Evolutionary conservation across 139 green algal species (phyloP).

Genomic region (Picochlorum sp.): DNA sequence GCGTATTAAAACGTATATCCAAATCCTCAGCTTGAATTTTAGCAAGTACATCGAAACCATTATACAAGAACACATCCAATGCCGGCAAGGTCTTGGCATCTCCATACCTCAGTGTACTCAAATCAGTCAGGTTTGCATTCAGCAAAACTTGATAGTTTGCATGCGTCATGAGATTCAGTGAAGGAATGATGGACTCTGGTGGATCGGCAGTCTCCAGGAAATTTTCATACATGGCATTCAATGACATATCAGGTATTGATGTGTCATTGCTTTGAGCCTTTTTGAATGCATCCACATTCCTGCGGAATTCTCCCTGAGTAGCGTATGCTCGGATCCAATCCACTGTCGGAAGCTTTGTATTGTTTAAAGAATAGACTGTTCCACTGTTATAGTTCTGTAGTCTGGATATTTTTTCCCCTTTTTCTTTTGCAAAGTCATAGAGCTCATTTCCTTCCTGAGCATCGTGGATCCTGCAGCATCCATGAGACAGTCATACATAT

Average conservation of each 20-base stretch:
- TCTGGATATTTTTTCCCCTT: not conserved
- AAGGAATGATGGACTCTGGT: not conserved
- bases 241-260: not conserved
- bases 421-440: constrained; percentile 9
- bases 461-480: constrained; percentile 22
- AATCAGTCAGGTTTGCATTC: constrained; percentile 26
- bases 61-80: constrained; percentile 33
- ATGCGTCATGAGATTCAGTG: constrained; percentile 14
- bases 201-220: not conserved
- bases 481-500: no score
- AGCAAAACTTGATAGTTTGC: constrained; percentile 27
- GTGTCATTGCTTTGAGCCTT: not conserved
- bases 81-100: constrained; percentile 32
- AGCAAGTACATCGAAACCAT: constrained; percentile 26
- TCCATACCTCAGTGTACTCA: constrained; percentile 18
- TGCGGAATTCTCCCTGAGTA: not conserved
- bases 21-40: constrained; percentile 27
- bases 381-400: constrained; percentile 1
- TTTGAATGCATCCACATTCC: not conserved
- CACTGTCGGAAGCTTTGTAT: not conserved
- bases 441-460: constrained; percentile 19
- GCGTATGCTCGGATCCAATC: not conserved
- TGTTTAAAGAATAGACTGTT: constrained; percentile 3
- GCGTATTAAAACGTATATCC: constrained; percentile 33
- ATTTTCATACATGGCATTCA: constrained; percentile 14